These are phyloP conservation scores for Leccinum broughii DNA, from an alignment of 768 basidiomycete genomes.

Conservation along the genomic window DNA sequence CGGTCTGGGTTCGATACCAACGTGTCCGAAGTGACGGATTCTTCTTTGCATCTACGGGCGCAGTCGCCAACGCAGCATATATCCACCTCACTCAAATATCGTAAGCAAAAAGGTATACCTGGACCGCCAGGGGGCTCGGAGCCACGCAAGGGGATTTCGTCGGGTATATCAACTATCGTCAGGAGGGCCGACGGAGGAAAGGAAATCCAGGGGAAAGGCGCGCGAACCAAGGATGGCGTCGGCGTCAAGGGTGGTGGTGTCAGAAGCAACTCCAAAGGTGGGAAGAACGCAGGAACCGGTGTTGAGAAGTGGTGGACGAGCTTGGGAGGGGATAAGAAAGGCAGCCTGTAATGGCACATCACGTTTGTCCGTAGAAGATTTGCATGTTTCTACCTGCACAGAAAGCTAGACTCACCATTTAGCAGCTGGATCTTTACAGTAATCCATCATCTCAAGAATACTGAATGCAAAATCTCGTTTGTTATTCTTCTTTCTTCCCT, in stretches of 20 bases:
- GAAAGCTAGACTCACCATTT: no score
- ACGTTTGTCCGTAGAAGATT: not conserved
- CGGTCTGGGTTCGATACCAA: not conserved
- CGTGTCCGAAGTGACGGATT: not conserved
- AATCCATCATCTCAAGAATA: not conserved
- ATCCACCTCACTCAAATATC: not conserved
- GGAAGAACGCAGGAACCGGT: not conserved
- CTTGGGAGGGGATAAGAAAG: constrained; percentile 27
- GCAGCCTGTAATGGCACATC: not conserved
- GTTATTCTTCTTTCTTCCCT: not conserved
- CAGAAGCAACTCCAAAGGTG: not conserved
- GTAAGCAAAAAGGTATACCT: not conserved
- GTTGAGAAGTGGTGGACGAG: constrained; percentile 49
- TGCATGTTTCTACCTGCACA: no score
- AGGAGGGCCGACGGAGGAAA: constrained; percentile 26
- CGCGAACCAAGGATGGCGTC: not conserved
- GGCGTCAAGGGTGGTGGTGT: constrained; percentile 14
- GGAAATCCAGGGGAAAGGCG: constrained; percentile 13
- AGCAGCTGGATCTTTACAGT: no score
- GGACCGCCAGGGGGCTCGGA: not conserved
- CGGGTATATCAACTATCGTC: constrained; percentile 55
- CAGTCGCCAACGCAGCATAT: not conserved
- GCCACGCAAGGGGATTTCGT: constrained; percentile 58
- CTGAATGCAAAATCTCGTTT: not conserved
- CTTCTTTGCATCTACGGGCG: not conserved